Percentiles rank a stretch among this genome's conserved stretches.
These are phyloP conservation scores for Balamuthia mandrillaris DNA, from an alignment of 208 protist species.

Conservation along the genomic window DNA sequence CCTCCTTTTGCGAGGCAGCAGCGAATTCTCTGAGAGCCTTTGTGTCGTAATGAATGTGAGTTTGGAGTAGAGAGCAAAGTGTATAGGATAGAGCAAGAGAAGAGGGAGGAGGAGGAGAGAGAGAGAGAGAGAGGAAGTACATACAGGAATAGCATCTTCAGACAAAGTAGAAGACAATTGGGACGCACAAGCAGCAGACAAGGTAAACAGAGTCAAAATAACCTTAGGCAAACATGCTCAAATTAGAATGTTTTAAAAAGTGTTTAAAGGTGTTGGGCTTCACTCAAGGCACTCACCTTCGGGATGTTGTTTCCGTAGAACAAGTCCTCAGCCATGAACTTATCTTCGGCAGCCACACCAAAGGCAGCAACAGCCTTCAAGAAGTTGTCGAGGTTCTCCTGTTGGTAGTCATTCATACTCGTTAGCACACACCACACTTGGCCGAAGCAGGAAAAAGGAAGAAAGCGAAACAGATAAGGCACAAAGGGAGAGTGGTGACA, in stretches of 20 bases:
- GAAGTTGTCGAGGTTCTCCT: slow-evolving; percentile 35
- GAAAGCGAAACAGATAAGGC: too few relatives aligned
- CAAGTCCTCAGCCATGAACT: slow-evolving; percentile 9
- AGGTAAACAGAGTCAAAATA: not conserved
- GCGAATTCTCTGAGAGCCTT: slow-evolving; percentile 2
- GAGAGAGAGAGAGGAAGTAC: not conserved
- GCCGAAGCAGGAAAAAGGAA: too few relatives aligned
- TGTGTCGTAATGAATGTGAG: not conserved
- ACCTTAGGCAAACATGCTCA: too few relatives aligned
- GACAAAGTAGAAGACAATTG: not conserved
- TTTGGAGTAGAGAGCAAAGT: not conserved
- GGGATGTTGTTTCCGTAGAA: slow-evolving; percentile 19
- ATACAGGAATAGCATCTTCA: not conserved
- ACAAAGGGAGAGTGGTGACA: too few relatives aligned
- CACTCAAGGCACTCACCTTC: too few relatives aligned
- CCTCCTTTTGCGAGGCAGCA: not conserved
- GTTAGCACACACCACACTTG: not conserved
- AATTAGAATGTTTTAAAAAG: too few relatives aligned
- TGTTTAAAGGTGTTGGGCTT: too few relatives aligned
- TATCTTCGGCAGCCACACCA: not conserved
- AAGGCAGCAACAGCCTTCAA: not conserved
- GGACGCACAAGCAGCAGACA: not conserved
- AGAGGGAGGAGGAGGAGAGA: not conserved
- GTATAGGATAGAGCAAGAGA: not conserved
- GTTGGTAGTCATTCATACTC: not conserved